Conservation (phyloP, 2,329 filamentous ascomycete species). For the Cladosporium sp. region DNA sequence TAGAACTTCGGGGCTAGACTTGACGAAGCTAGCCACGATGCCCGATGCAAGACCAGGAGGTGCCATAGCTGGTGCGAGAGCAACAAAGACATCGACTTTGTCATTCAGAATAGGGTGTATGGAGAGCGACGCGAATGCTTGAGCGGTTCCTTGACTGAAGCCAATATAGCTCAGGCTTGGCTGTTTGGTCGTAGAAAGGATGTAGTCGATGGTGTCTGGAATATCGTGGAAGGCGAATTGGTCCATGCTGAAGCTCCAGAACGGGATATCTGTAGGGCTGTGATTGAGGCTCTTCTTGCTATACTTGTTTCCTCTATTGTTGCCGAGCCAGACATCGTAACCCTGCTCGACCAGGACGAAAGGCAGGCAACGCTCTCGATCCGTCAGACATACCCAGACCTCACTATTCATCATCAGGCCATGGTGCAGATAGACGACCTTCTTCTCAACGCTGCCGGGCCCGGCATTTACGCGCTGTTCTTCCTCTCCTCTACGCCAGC, state of each 20-base stretch:
- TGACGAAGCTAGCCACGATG: constrained; percentile 87
- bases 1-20: constrained; percentile 85
- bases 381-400: constrained; percentile 92
- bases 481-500: constrained; percentile 78
- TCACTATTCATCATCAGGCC: constrained; percentile 98
- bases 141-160: constrained; percentile 94
- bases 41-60: constrained; percentile 85
- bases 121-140: constrained; percentile 89
- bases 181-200: constrained; percentile 77
- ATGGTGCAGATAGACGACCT: constrained; percentile 90
- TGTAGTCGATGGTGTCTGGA: constrained; percentile 88
- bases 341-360: constrained; percentile 86
- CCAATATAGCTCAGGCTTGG: constrained; percentile 89
- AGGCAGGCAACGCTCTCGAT: constrained; percentile 78
- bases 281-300: constrained; percentile 84
- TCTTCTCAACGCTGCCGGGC: constrained; percentile 65
- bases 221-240: constrained; percentile 98
- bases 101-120: constrained; percentile 90
- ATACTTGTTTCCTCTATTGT: constrained; percentile 98
- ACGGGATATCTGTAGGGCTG: constrained; percentile 69
- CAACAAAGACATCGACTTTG: constrained; percentile 94
- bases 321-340: constrained; percentile 97
- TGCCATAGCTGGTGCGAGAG: constrained; percentile 92
- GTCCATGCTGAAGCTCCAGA: constrained; percentile 99
- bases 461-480: constrained; percentile 72